Base-by-base conservation (phyloP, 495 filamentous ascomycete genomes). In the Penicillium riverlandense region DNA sequence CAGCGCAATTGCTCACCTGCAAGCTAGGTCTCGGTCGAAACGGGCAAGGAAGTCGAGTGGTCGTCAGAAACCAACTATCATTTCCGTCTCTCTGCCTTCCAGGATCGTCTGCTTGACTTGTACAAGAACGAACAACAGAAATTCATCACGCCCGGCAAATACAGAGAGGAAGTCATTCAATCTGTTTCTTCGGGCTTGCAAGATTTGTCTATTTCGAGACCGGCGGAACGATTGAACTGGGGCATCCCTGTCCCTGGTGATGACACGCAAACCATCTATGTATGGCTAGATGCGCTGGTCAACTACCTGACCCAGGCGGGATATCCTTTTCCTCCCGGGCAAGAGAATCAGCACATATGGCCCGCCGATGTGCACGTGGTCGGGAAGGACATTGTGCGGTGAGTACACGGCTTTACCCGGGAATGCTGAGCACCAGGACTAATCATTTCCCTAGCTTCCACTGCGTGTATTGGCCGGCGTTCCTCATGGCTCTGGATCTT, bases 381-480 rank as follows among this genome's bases (percentile, higher is more conserved):
- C 40, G 92, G 92, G 27, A 98, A 98, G 66, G 92, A 98, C 63
- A 97, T 97, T 45, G 66, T 92, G 42, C 82, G 92, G 63, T 77
- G 63, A 41, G 67, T 48, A 35, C 34, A 45, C 40, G 28, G 38
- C 36, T 42, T 35, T 41, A 15, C 14, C 47, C 41, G 45, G 37
- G 16, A 22, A 22, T 6, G 4, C 22, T 4, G 35, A 29, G 30
- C 16, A 15, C 14, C 40, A 42, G 36, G 36, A 40, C 46, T 60
- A 43, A 60, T 50, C 35, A 43, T 27, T 43, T 33, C 22, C 1
- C 11, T 44, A 77, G 72, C 16, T 98, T 98, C 63, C 94, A 98
- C 63, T 87, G 86, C 65, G 84, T 98, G 22, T 98, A 97, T 72
- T 98, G 92, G 92, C 92, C 92, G 1, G 92, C 92, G 2, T 84